phyloP scores from a whole-genome alignment of 805 yeast genomes.

The Tetrapisispora fleetii region DNA sequence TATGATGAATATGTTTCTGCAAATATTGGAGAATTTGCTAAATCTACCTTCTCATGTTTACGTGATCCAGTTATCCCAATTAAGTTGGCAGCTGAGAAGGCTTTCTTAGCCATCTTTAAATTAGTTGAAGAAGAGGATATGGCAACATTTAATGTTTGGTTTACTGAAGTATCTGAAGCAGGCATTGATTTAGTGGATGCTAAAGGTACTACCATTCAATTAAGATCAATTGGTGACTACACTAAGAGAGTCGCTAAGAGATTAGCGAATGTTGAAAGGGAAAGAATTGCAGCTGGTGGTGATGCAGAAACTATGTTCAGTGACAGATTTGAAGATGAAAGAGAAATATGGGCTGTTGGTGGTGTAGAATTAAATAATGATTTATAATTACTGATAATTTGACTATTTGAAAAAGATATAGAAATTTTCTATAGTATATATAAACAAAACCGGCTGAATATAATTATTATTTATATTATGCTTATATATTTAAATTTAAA shows the following conservation, averaged over 20 bases:
- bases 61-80: conserved; percentile 87
- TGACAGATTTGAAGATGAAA: conserved; percentile 78
- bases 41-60: conserved; percentile 70
- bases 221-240: conserved; percentile 78
- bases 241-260: conserved; percentile 83
- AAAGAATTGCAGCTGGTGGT: conserved; percentile 82
- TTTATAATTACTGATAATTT: conserved; percentile 5
- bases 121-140: conserved; percentile 57
- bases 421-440: neutral
- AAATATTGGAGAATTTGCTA: conserved; percentile 47
- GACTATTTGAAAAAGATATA: neutral
- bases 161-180: conserved; percentile 31
- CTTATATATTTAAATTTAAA: no score
- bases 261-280: conserved; percentile 79
- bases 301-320: conserved; percentile 77
- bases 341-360: conserved; percentile 83
- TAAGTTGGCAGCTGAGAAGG: conserved; percentile 89
- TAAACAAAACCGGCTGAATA: no score
- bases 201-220: conserved; percentile 41
- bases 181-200: conserved; percentile 28
- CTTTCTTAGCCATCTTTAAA: conserved; percentile 61
- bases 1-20: conserved; percentile 42
- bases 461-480: no score
- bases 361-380: conserved; percentile 41
- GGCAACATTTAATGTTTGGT: conserved; percentile 55